These are phyloP conservation scores for Breviolum minutum DNA, from an alignment of 73 alveolate species.

Conservation along the genomic window DNA sequence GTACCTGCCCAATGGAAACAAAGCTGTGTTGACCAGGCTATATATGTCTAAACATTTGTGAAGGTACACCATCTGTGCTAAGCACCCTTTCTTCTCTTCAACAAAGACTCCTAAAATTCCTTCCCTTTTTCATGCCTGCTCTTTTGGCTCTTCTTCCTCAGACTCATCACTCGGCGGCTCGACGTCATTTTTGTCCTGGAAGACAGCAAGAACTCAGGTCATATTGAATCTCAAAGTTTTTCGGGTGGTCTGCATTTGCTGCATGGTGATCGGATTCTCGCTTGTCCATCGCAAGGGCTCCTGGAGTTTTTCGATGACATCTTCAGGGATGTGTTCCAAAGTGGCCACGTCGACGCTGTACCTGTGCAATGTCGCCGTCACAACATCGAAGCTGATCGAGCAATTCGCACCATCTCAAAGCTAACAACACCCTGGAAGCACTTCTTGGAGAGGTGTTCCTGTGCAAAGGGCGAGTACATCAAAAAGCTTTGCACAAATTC, in stretches of 20 bases:
- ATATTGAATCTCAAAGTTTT: background rate
- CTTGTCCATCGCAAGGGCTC: background rate
- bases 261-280: background rate
- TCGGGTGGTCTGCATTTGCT: background rate
- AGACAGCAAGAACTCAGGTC: background rate
- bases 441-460: conserved; percentile 92
- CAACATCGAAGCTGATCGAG: background rate
- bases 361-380: conserved; percentile 27
- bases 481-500: background rate
- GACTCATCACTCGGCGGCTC: conserved; percentile 46
- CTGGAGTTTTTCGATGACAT: conserved; percentile 51
- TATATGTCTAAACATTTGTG: no score
- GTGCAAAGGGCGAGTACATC: background rate
- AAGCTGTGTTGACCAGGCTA: no score
- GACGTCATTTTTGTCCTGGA: conserved; percentile 17
- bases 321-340: conserved; percentile 42
- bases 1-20: background rate
- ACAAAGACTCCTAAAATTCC: no score
- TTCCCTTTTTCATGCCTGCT: background rate
- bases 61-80: no score
- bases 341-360: conserved; percentile 40
- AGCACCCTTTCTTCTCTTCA: no score
- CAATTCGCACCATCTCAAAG: background rate
- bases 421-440: background rate
- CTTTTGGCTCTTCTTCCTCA: conserved; percentile 30